Evolutionary conservation across 208 protist genomes (phyloP).

Genomic region (Trypanosomatidae sp.): DNA sequence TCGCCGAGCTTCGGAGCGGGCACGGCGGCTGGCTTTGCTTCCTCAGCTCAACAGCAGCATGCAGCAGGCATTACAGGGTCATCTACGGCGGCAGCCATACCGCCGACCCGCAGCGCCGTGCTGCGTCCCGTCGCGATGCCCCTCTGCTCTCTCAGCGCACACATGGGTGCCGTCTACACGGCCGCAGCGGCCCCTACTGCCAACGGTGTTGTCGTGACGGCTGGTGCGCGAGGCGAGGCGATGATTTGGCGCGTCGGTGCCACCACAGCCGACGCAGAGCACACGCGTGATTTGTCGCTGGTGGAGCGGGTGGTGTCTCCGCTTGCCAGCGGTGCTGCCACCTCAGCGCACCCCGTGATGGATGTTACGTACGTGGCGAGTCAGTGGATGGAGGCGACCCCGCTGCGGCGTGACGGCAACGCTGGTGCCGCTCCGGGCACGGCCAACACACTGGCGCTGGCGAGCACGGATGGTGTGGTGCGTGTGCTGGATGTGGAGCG

Average conservation of each 20-base stretch:
- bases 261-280: neutral
- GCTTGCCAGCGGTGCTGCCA: no score
- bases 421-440: neutral
- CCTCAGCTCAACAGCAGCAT: no score
- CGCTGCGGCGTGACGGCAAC: neutral
- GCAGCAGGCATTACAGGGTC: no score
- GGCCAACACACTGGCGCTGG: slow-evolving; percentile 25
- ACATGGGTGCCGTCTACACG: slow-evolving; percentile 64
- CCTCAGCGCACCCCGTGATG: neutral
- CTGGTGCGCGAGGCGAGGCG: slow-evolving; percentile 56
- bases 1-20: no score
- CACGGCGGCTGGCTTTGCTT: no score
- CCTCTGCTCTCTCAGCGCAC: slow-evolving; percentile 29
- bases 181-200: slow-evolving; percentile 4
- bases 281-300: slow-evolving; percentile 19
- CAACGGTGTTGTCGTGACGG: slow-evolving; percentile 46
- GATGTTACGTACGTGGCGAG: slow-evolving; percentile 24
- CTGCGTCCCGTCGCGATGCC: slow-evolving; percentile 37
- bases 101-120: no score
- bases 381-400: slow-evolving; percentile 20
- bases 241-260: slow-evolving; percentile 44
- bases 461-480: slow-evolving; percentile 51
- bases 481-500: slow-evolving; percentile 35
- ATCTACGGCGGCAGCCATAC: no score
- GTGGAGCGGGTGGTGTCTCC: slow-evolving; percentile 31